These are phyloP conservation scores for Candida ovalis DNA, from an alignment of 805 yeast species.

Conservation along the genomic window DNA sequence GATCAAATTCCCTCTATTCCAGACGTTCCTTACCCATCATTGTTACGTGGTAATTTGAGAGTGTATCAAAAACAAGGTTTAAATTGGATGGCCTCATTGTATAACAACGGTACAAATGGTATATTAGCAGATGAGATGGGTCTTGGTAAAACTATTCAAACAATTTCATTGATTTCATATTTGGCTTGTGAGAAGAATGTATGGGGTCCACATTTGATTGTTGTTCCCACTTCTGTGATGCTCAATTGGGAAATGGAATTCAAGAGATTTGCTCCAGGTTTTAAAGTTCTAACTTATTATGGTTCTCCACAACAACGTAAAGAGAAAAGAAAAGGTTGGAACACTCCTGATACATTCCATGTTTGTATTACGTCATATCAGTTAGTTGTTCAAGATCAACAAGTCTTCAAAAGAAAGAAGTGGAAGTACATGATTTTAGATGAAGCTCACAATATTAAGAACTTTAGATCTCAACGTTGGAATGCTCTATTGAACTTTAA, in stretches of 20 bases:
- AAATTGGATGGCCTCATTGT: conserved; percentile 94
- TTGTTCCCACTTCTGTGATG: conserved; percentile 97
- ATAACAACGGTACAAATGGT: conserved; percentile 91
- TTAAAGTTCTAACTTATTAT: conserved; percentile 90
- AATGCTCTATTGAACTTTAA: conserved; percentile 91
- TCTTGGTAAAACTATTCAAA: conserved; percentile 93
- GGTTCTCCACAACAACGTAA: conserved; percentile 97
- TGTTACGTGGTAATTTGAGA: conserved; percentile 78
- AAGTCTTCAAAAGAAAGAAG: conserved; percentile 81
- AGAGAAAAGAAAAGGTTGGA: conserved; percentile 96
- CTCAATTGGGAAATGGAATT: conserved; percentile 99
- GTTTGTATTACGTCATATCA: conserved; percentile 97
- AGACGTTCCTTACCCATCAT: conserved; percentile 75
- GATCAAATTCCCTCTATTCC: conserved; percentile 37
- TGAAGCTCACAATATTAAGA: conserved; percentile 97
- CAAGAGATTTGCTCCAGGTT: conserved; percentile 96
- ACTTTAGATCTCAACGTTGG: conserved; percentile 96
- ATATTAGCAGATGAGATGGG: conserved; percentile 99
- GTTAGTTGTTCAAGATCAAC: conserved; percentile 95
- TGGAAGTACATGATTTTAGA: conserved; percentile 98
- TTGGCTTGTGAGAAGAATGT: conserved; percentile 89
- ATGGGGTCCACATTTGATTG: conserved; percentile 98
- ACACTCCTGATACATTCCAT: conserved; percentile 91
- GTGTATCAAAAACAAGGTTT: conserved; percentile 94
- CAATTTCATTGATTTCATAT: conserved; percentile 80